Evolutionary conservation across 1,284 basidiomycete genomes (phyloP).

Genomic region (Ustilago hordei): DNA sequence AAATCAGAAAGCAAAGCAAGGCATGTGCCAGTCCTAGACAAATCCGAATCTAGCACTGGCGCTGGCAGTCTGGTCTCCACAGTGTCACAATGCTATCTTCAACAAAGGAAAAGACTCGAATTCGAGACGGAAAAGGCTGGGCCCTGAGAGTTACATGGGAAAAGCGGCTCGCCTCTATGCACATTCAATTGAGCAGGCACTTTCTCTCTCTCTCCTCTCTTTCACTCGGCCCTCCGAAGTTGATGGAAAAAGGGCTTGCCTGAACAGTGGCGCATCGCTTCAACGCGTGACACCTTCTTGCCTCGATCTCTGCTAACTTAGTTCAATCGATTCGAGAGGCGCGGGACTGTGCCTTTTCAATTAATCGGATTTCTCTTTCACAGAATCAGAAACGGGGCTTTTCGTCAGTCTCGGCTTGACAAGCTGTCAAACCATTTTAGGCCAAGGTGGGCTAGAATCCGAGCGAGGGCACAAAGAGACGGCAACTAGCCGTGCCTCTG

Average conservation of each 20-base stretch:
- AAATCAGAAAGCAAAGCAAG: neutral
- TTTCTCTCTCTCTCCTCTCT: neutral
- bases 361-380: neutral
- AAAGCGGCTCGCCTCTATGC: neutral
- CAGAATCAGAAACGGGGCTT: neutral
- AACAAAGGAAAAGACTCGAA: neutral
- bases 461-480: constrained; percentile 1
- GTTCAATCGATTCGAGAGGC: neutral
- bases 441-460: constrained; percentile 13
- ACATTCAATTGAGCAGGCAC: neutral
- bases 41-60: neutral
- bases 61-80: neutral
- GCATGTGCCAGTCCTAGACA: neutral
- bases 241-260: neutral
- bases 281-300: neutral
- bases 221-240: neutral
- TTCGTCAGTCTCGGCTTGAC: neutral
- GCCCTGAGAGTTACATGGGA: neutral
- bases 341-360: neutral
- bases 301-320: neutral
- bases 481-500: neutral
- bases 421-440: neutral
- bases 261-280: neutral
- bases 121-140: constrained; percentile 11
- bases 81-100: neutral